Percentiles rank a stretch among this genome's conserved stretches.
These are phyloP conservation scores for Xylaria palmicola DNA, from an alignment of 495 filamentous ascomycete species.

Conservation along the genomic window DNA sequence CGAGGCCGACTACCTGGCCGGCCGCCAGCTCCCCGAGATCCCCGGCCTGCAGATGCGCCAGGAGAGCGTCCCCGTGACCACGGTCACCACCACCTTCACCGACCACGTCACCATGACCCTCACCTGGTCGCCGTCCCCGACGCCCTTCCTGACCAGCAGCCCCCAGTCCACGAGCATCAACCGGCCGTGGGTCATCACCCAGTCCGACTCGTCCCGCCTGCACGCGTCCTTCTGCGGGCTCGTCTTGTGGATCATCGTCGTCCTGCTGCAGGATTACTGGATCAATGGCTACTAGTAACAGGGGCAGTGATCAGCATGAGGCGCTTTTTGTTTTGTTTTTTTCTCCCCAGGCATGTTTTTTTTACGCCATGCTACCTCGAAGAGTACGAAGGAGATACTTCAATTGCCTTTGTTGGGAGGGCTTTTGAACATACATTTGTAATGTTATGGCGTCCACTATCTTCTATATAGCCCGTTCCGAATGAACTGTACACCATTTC, in stretches of 20 bases:
- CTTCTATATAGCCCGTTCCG: conserved; percentile 18
- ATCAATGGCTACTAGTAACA: conserved; percentile 24
- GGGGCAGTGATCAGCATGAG: conserved; percentile 16
- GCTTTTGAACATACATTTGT: conserved; percentile 17
- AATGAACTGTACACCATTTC: conserved; percentile 13
- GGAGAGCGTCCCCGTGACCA: conserved; percentile 20
- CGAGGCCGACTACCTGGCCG: conserved; percentile 36
- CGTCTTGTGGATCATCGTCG: conserved; percentile 27
- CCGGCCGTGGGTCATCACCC: conserved; percentile 28
- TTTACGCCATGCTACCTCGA: conserved; percentile 13
- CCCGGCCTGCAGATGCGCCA: conserved; percentile 28
- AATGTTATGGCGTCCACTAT: conserved; percentile 17
- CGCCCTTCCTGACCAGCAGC: conserved; percentile 18
- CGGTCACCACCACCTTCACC: conserved; percentile 24
- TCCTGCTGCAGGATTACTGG: conserved; percentile 27
- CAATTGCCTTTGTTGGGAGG: neutral
- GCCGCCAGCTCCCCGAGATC: conserved; percentile 26
- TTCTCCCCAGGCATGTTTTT: conserved; percentile 10
- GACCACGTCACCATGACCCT: conserved; percentile 22
- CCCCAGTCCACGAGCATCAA: conserved; percentile 18
- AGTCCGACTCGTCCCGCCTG: conserved; percentile 15
- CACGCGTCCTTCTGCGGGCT: conserved; percentile 26
- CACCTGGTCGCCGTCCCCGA: conserved; percentile 11
- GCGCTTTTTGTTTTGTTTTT: conserved; percentile 1
- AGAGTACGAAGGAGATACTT: conserved; percentile 5